Evolutionary conservation across 164 flowering plant genomes (phyloP), one percentile per base, ranked within the genome.

Genomic region (Cinnamomum chago): DNA sequence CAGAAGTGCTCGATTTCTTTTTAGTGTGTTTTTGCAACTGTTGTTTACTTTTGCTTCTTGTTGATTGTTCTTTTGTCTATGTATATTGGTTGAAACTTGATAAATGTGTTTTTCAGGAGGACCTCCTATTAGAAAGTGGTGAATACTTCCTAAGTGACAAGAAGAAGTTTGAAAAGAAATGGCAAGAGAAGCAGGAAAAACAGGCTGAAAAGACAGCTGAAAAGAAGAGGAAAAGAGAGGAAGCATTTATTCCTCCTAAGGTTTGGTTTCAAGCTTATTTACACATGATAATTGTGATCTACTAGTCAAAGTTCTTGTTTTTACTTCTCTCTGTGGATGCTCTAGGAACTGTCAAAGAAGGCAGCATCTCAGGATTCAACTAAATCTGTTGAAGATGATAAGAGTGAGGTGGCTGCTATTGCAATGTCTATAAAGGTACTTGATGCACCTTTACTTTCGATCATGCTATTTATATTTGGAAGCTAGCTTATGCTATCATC

Each of bases 121-220:
- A 95, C 70, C 52, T 82, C 66, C 88, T 88, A 90, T 77, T 95
- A 72, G 98, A 89, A 81, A 90, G 87, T 76, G 99, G 98, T 70
- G 96, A 95, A 73, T 93, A 90, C 83, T 95, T 95, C 85, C 78
- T 92, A 70, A 88, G 88, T 72, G 92, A 90, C 70, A 68, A 86
- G 74, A 89, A 79, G 85, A 95, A 95, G 79, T 77, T 73, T 1
- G 89, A 85, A 18, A 95, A 91, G 91, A 85, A 88, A 73, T 93
- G 96, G 97, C 88, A 83, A 76, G 98, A 90, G 79, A 92, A 85
- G 85, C 93, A 84, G 82, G 92, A 90, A 80, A 89, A 93, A 81
- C 99, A 95, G 76, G 85, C 95, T 50, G 92, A 90, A 58, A 95
- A 91, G 81, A 79, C 85, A 20, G 92, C 94, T 20, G 97, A 92